Conservation (phyloP, 768 basidiomycete species). For the Rickenella mellea region DNA sequence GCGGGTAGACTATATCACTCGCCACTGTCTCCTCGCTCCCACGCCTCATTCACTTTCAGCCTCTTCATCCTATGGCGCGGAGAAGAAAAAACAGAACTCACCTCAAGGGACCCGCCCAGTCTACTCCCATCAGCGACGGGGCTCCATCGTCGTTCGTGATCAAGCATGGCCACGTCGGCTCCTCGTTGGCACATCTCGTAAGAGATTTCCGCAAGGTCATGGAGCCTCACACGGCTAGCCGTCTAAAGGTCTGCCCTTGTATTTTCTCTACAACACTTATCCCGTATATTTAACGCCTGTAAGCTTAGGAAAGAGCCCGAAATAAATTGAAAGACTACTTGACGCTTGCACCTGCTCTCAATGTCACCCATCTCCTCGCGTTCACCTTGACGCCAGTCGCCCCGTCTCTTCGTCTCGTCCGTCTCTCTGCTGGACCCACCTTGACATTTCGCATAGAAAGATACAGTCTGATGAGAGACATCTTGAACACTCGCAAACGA, state of each 20-base stretch:
- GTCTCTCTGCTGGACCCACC: slow-evolving; percentile 85
- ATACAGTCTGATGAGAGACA: slow-evolving; percentile 85
- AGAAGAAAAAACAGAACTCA: slow-evolving; percentile 77
- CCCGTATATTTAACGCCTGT: slow-evolving; percentile 4
- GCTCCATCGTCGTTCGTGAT: slow-evolving; percentile 92
- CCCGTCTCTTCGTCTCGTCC: slow-evolving; percentile 78
- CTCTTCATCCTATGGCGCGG: slow-evolving; percentile 44
- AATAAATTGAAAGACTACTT: slow-evolving; percentile 94
- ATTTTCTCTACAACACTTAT: not conserved
- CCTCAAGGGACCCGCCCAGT: slow-evolving; percentile 45
- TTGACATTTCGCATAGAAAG: slow-evolving; percentile 88
- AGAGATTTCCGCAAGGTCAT: slow-evolving; percentile 90
- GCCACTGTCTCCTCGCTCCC: too few species aligned
- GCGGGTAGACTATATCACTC: too few species aligned
- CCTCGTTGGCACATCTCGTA: slow-evolving; percentile 80
- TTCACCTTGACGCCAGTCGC: slow-evolving; percentile 82
- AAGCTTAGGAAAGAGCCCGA: slow-evolving; percentile 70
- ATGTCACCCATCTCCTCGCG: slow-evolving; percentile 87
- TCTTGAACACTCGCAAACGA: slow-evolving; percentile 54
- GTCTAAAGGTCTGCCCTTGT: slow-evolving; percentile 58
- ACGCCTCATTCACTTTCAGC: not conserved
- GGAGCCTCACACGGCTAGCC: slow-evolving; percentile 95
- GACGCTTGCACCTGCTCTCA: slow-evolving; percentile 81
- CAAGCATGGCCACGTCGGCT: slow-evolving; percentile 90
- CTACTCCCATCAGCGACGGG: slow-evolving; percentile 24